These are phyloP conservation scores for Nicotiana tabacum DNA, from an alignment of 257 asterid species.

Conservation along the genomic window DNA sequence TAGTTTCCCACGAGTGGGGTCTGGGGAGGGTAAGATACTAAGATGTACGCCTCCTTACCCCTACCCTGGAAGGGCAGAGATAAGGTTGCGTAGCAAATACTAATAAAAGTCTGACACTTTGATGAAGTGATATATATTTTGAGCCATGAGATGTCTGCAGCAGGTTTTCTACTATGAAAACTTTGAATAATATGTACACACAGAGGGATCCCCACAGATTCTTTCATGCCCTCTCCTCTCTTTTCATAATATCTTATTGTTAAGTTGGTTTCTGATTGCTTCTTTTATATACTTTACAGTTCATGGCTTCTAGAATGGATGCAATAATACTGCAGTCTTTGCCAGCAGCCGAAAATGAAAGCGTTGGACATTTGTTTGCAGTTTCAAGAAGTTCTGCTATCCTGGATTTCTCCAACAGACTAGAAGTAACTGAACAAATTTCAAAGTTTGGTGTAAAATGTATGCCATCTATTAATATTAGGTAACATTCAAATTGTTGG, in stretches of 20 bases:
- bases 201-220: background rate
- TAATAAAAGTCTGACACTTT: background rate
- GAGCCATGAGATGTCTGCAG: background rate
- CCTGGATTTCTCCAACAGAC: conserved; percentile 22
- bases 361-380: conserved; percentile 22
- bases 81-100: too few relatives aligned
- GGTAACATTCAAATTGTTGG: conserved; percentile 32
- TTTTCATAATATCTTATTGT: background rate
- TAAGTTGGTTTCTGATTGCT: background rate
- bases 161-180: background rate
- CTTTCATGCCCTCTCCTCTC: background rate
- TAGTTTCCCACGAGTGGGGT: too few relatives aligned
- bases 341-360: conserved; percentile 31
- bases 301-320: conserved; percentile 45
- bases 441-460: conserved; percentile 22
- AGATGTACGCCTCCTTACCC: too few relatives aligned
- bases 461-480: conserved; percentile 30
- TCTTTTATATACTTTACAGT: conserved; percentile 37
- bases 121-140: background rate
- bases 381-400: conserved; percentile 25
- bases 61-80: too few relatives aligned
- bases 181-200: background rate
- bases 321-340: conserved; percentile 27
- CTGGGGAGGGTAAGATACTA: too few relatives aligned
- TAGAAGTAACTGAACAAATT: conserved; percentile 24